phyloP scores from a whole-genome alignment of 345 rosid species.

The Adansonia digitata region DNA sequence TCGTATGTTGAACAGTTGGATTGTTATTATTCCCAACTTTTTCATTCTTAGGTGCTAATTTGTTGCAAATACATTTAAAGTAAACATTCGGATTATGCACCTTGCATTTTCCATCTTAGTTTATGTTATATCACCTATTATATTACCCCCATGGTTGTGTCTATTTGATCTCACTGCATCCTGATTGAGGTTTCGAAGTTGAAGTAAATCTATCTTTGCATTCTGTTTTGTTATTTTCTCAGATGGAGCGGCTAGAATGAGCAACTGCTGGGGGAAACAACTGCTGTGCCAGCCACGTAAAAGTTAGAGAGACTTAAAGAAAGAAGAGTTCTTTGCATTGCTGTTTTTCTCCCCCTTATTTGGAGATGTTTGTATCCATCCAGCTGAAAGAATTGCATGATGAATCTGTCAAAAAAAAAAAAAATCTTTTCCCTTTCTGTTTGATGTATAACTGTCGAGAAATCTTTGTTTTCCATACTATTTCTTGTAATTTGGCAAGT shows the following conservation, averaged over 20 bases:
- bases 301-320: constrained; percentile 1
- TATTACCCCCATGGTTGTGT: background rate
- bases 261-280: constrained; percentile 7
- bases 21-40: too few species aligned
- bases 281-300: constrained; percentile 13
- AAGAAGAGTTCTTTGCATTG: background rate
- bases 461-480: background rate
- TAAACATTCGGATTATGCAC: background rate
- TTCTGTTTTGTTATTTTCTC: constrained; percentile 20
- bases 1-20: background rate
- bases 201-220: background rate
- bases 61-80: too few species aligned
- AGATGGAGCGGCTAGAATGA: constrained; percentile 94
- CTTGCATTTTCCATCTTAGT: background rate
- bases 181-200: background rate
- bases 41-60: too few species aligned
- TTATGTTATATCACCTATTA: too few species aligned
- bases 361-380: constrained; percentile 1
- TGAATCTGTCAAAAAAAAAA: background rate
- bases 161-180: background rate
- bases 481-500: background rate
- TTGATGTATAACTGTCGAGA: constrained; percentile 3
- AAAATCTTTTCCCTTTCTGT: background rate
- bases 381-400: constrained; percentile 5
- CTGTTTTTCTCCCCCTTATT: background rate